phyloP scores from a whole-genome alignment of 2,329 filamentous ascomycete species.

The Juglanconis sp. region DNA sequence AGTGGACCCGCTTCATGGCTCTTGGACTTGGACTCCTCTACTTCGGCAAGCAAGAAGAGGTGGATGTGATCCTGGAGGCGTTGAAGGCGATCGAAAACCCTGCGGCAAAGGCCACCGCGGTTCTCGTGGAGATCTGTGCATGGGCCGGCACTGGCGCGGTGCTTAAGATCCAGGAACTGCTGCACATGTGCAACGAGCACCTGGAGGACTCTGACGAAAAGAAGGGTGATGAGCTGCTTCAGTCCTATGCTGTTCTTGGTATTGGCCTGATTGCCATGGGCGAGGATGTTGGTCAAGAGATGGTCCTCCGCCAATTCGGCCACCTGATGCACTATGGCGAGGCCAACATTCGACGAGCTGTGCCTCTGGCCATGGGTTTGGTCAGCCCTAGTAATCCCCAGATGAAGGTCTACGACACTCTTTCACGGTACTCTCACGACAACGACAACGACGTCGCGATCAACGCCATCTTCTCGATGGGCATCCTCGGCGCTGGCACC shows the following conservation, averaged over 20 bases:
- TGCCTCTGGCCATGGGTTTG: slow-evolving; percentile 93
- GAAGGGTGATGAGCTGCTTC: slow-evolving; percentile 91
- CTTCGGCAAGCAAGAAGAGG: slow-evolving; percentile 96
- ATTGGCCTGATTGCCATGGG: slow-evolving; percentile 96
- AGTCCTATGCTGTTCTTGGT: slow-evolving; percentile 93
- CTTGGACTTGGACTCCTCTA: slow-evolving; percentile 90
- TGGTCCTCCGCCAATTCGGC: slow-evolving; percentile 95
- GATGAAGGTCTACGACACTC: slow-evolving; percentile 99
- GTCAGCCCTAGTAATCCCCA: slow-evolving; percentile 97
- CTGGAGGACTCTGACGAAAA: slow-evolving; percentile 93
- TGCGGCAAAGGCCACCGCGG: slow-evolving; percentile 92
- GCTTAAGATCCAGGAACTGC: slow-evolving; percentile 91
- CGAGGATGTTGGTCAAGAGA: slow-evolving; percentile 96
- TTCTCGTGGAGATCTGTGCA: slow-evolving; percentile 92
- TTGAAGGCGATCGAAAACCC: slow-evolving; percentile 96
- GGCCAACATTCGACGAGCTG: slow-evolving; percentile 92
- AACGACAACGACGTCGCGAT: slow-evolving; percentile 97
- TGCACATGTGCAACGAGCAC: slow-evolving; percentile 97
- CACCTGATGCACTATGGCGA: slow-evolving; percentile 99
- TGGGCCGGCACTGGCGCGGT: slow-evolving; percentile 98
- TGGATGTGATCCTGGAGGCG: slow-evolving; percentile 96
- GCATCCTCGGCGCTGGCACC: slow-evolving; percentile 90
- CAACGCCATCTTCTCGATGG: slow-evolving; percentile 99
- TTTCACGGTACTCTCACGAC: slow-evolving; percentile 97
- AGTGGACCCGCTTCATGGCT: slow-evolving; percentile 96